A percentile compares a stretch with the other conserved stretches of the same genome.
Evolutionary conservation across 2,329 filamentous ascomycete species (phyloP).

Genomic region (Bipolaris zeicola): DNA sequence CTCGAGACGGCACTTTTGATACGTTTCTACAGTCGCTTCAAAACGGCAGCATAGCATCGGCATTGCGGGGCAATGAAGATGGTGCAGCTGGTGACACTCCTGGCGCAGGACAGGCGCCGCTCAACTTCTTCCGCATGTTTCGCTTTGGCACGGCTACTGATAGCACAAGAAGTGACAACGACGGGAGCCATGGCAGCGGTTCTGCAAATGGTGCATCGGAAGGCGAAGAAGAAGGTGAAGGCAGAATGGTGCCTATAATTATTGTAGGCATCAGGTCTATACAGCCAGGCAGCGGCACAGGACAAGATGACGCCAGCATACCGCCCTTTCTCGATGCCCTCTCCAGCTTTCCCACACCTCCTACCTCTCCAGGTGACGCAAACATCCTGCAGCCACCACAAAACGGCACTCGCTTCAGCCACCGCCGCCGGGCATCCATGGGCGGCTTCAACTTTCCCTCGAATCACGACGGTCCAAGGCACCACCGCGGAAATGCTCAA

Average conservation of each 20-base stretch:
- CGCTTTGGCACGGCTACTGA: conserved; percentile 62
- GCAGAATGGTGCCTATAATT: conserved; percentile 70
- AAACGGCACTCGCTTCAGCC: conserved; percentile 60
- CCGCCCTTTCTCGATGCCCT: conserved; percentile 58
- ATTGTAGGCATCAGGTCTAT: conserved; percentile 73
- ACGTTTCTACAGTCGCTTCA: conserved; percentile 67
- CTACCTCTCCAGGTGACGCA: conserved; percentile 55
- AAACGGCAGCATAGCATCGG: conserved; percentile 63
- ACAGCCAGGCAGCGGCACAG: conserved; percentile 57
- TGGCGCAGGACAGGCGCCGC: conserved; percentile 56
- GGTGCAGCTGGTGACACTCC: conserved; percentile 46
- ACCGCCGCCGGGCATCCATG: conserved; percentile 61
- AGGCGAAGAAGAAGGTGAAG: conserved; percentile 51
- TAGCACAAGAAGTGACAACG: conserved; percentile 16
- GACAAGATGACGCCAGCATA: conserved; percentile 51
- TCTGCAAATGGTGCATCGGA: conserved; percentile 26
- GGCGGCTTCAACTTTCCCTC: conserved; percentile 57
- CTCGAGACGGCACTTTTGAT: conserved; percentile 66
- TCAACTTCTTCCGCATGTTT: conserved; percentile 73
- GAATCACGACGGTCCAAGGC: conserved; percentile 60
- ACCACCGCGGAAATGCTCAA: conserved; percentile 52
- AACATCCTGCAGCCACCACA: conserved; percentile 60
- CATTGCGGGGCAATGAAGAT: conserved; percentile 54
- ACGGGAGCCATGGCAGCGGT: conserved; percentile 30
- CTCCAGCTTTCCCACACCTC: conserved; percentile 54